Conservation (phyloP, 306 rosid species). For the Acacia acuminata region DNA sequence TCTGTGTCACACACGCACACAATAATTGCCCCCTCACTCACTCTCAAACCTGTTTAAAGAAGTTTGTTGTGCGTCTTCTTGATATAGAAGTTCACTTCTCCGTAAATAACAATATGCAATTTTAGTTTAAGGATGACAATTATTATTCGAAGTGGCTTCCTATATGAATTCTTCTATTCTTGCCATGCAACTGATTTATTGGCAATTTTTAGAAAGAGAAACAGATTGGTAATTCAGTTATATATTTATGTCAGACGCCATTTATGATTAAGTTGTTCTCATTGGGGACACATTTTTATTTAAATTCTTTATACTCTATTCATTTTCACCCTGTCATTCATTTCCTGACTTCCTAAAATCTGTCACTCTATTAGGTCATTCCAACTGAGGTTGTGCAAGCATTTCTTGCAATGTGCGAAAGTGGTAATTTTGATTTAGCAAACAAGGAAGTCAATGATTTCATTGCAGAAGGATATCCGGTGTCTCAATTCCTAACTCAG, state of each 20-base stretch:
- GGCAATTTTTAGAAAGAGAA: not conserved
- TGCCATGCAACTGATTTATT: not conserved
- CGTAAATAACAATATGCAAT: not conserved
- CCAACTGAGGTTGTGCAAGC: constrained; percentile 60
- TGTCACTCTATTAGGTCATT: constrained; percentile 55
- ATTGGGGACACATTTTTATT: not conserved
- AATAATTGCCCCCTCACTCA: not conserved
- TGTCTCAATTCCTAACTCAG: constrained; percentile 83
- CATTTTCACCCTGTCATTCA: not conserved
- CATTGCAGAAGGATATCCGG: constrained; percentile 96
- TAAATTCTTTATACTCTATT: not conserved
- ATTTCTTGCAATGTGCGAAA: constrained; percentile 65
- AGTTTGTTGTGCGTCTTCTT: not conserved
- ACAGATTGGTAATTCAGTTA: constrained; percentile 1
- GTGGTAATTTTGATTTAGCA: constrained; percentile 87
- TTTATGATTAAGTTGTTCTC: not conserved
- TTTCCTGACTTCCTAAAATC: constrained; percentile 26
- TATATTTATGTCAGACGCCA: not conserved
- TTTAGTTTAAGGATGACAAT: constrained; percentile 1
- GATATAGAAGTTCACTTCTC: constrained; percentile 5
- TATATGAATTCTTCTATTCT: not conserved
- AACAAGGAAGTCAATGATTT: constrained; percentile 85
- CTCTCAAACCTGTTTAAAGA: not conserved
- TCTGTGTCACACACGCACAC: too few relatives aligned
- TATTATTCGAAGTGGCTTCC: constrained; percentile 1